Evolutionary conservation across 1,284 basidiomycete genomes (phyloP).

Genomic region (Mrakiaceae sp.): DNA sequence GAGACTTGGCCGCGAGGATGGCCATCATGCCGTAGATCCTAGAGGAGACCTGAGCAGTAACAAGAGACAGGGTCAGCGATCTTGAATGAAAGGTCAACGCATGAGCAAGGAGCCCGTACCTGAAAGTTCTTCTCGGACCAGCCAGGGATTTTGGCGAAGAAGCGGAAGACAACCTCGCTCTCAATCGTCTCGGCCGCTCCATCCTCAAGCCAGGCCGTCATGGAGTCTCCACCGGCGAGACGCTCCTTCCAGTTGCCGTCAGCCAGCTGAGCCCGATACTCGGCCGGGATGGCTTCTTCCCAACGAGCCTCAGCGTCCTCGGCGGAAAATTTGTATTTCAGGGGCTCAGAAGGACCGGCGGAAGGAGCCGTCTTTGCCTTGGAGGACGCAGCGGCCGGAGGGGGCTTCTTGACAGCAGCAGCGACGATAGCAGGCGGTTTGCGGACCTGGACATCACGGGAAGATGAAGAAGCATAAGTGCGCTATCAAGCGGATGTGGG

Average conservation of each 20-base stretch:
- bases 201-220: conserved; percentile 68
- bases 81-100: not conserved
- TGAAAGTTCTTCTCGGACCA: conserved; percentile 99
- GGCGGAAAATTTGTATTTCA: conserved; percentile 81
- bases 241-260: conserved; percentile 91
- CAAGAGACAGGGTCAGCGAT: not conserved
- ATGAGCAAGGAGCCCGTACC: conserved; percentile 37
- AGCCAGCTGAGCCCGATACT: conserved; percentile 59
- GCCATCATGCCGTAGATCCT: conserved; percentile 71
- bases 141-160: conserved; percentile 77
- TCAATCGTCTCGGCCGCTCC: conserved; percentile 58
- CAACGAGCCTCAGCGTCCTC: conserved; percentile 86
- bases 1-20: conserved; percentile 62
- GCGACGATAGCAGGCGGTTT: conserved; percentile 21
- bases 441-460: not conserved
- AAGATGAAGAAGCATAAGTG: not conserved
- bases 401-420: conserved; percentile 41
- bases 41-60: conserved; percentile 55
- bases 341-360: conserved; percentile 51
- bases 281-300: conserved; percentile 58
- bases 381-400: conserved; percentile 33
- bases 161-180: conserved; percentile 80
- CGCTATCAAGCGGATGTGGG: not conserved
- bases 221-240: conserved; percentile 73
- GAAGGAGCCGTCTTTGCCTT: conserved; percentile 39